phyloP scores from a whole-genome alignment of 495 filamentous ascomycete genomes.

The Beverwykella pulmonaria region DNA sequence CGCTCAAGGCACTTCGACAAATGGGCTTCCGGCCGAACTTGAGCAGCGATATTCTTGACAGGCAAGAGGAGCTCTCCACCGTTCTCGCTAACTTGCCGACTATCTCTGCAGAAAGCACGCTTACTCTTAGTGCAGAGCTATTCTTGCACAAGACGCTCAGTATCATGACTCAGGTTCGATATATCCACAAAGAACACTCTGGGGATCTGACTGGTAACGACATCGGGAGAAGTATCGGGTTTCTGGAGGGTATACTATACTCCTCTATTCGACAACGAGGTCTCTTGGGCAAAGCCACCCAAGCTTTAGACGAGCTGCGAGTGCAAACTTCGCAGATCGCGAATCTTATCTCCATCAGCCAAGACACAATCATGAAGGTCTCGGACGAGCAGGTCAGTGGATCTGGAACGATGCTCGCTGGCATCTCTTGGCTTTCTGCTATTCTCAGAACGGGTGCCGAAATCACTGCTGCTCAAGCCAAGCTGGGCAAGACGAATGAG shows the following conservation, averaged over 20 bases:
- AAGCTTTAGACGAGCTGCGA: slow-evolving; percentile 11
- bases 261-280: slow-evolving; percentile 67
- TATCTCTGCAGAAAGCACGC: slow-evolving; percentile 41
- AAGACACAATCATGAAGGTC: not conserved
- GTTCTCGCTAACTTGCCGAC: slow-evolving; percentile 59
- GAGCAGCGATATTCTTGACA: slow-evolving; percentile 64
- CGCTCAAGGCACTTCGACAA: slow-evolving; percentile 72
- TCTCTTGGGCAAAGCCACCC: slow-evolving; percentile 4
- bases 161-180: slow-evolving; percentile 66
- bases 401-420: not conserved
- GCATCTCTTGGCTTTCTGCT: slow-evolving; percentile 31
- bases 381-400: slow-evolving; percentile 2
- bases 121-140: slow-evolving; percentile 56
- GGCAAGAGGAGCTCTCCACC: slow-evolving; percentile 69
- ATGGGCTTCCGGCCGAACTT: slow-evolving; percentile 90
- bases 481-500: slow-evolving; percentile 37
- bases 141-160: slow-evolving; percentile 79
- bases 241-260: slow-evolving; percentile 78
- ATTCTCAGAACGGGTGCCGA: slow-evolving; percentile 26
- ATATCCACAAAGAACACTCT: slow-evolving; percentile 68
- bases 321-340: not conserved
- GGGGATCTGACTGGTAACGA: slow-evolving; percentile 81
- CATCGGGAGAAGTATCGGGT: slow-evolving; percentile 73
- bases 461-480: slow-evolving; percentile 38
- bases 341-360: not conserved